Percentiles rank a stretch among this genome's conserved stretches.
Conservation (phyloP, 2,329 filamentous ascomycete genomes). For the Aspergillus sp. region DNA sequence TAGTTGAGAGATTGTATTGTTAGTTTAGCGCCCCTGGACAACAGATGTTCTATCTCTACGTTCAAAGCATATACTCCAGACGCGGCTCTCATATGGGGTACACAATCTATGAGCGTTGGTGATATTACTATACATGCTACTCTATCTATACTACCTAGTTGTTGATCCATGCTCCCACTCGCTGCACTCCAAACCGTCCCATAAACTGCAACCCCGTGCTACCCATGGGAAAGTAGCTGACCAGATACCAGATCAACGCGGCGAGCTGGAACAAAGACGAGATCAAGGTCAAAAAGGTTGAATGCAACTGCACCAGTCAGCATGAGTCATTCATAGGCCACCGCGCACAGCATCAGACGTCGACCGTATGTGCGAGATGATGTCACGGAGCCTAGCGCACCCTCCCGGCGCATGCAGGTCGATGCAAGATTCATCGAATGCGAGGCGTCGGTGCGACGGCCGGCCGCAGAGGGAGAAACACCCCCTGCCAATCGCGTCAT, state of each 20-base stretch:
- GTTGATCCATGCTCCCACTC: slow-evolving; percentile 84
- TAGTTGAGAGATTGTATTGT: too few relatives aligned
- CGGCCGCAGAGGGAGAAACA: background rate
- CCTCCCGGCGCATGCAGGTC: background rate
- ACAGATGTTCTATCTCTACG: too few relatives aligned
- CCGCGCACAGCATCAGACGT: background rate
- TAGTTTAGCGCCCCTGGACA: too few relatives aligned
- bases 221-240: slow-evolving; percentile 98
- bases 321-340: background rate
- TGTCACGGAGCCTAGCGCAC: background rate
- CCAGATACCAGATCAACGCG: slow-evolving; percentile 84
- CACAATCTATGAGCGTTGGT: too few relatives aligned
- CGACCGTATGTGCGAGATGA: background rate
- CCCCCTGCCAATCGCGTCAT: background rate
- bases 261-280: slow-evolving; percentile 80
- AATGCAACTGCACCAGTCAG: slow-evolving; percentile 63
- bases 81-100: too few relatives aligned
- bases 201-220: slow-evolving; percentile 82
- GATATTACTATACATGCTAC: too few relatives aligned
- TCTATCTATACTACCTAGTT: slow-evolving; percentile 47
- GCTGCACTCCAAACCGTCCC: slow-evolving; percentile 77
- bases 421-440: background rate
- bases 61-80: too few relatives aligned
- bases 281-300: slow-evolving; percentile 78
- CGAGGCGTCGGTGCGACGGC: slow-evolving; percentile 9